These are phyloP conservation scores for Pseudonectria foliicola DNA, from an alignment of 2,329 filamentous ascomycete species.

Conservation along the genomic window DNA sequence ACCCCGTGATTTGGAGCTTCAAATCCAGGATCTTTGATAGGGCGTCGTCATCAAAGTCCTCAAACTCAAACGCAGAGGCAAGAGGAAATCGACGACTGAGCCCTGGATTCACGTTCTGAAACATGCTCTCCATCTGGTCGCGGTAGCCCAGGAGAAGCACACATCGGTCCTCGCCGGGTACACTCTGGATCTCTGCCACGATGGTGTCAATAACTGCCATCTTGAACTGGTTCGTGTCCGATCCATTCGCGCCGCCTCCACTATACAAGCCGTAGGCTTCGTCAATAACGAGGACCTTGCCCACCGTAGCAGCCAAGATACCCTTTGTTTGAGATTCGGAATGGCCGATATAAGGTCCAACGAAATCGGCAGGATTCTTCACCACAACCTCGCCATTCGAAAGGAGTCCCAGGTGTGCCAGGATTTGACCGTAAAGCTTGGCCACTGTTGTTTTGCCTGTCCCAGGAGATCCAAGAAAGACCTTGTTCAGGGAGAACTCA, in stretches of 20 bases:
- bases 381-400: conserved; percentile 64
- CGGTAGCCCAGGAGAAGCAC: conserved; percentile 66
- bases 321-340: conserved; percentile 67
- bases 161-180: conserved; percentile 64
- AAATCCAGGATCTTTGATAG: conserved; percentile 52
- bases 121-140: conserved; percentile 63
- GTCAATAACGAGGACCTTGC: conserved; percentile 75
- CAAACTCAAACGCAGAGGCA: conserved; percentile 56
- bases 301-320: conserved; percentile 57
- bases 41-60: conserved; percentile 57
- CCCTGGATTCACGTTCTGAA: conserved; percentile 67
- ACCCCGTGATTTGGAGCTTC: conserved; percentile 53
- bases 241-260: conserved; percentile 20
- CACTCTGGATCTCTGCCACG: conserved; percentile 65
- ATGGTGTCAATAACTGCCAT: conserved; percentile 66
- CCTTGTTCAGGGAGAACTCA: conserved; percentile 56
- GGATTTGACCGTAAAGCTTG: conserved; percentile 62
- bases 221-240: conserved; percentile 39
- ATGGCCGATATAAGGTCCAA: conserved; percentile 54
- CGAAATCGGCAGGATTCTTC: conserved; percentile 69
- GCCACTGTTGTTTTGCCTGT: conserved; percentile 73
- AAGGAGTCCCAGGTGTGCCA: conserved; percentile 60
- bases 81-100: conserved; percentile 60
- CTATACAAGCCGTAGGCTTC: conserved; percentile 65
- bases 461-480: conserved; percentile 65